Percentiles rank a stretch among this genome's conserved stretches.
phyloP scores from a whole-genome alignment of 306 rosid species.

The Lathyrus sativus region DNA sequence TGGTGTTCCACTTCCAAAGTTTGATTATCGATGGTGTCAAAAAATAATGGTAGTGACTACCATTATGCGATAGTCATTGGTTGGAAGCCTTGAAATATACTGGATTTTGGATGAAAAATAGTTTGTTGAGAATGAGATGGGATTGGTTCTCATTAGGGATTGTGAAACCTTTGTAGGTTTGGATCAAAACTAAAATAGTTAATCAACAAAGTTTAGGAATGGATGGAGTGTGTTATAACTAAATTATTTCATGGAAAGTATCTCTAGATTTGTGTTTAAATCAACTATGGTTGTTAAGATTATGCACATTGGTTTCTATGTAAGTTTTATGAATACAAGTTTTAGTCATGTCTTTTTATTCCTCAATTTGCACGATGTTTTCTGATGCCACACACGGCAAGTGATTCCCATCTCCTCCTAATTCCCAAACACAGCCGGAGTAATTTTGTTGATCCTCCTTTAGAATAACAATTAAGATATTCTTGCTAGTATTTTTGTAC shows the following conservation, averaged over 20 bases:
- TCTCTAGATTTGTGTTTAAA: slow-evolving; percentile 22
- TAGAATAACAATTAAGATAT: too few species aligned
- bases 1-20: background rate
- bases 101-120: background rate
- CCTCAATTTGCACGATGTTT: slow-evolving; percentile 18
- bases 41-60: background rate
- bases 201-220: background rate
- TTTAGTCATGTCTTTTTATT: background rate
- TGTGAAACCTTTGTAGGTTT: background rate
- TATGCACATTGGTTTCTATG: slow-evolving; percentile 18
- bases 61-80: background rate
- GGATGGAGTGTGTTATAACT: background rate
- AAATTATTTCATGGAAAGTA: background rate
- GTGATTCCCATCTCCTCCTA: too few species aligned
- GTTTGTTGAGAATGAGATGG: background rate
- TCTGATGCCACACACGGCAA: background rate
- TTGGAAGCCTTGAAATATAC: background rate
- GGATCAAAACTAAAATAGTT: background rate
- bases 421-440: too few species aligned
- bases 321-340: slow-evolving; percentile 22
- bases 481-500: too few species aligned
- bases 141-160: slow-evolving; percentile 6
- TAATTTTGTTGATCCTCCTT: too few species aligned
- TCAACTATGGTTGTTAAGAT: background rate
- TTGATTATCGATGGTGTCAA: background rate